phyloP scores from a whole-genome alignment of 352 stramenopile species.

The Phytophthora citrophthora region DNA sequence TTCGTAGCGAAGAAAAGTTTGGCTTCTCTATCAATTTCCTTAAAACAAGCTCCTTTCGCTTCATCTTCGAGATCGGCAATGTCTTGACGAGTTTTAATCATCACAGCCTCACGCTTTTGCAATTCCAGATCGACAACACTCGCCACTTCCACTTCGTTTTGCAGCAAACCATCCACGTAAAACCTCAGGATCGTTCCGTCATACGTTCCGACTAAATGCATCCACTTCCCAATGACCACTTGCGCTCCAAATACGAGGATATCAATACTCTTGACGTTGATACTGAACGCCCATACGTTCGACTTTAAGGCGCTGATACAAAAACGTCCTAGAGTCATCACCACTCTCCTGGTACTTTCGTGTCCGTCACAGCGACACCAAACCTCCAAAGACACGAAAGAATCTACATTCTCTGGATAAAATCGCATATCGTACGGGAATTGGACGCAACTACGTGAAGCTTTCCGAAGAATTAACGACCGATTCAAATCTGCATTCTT shows the following conservation, averaged over 20 bases:
- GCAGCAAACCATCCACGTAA: conserved; percentile 79
- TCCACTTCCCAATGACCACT: conserved; percentile 79
- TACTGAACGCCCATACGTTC: conserved; percentile 81
- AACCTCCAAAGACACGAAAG: conserved; percentile 71
- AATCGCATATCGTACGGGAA: conserved; percentile 50
- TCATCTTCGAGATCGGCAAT: conserved; percentile 82
- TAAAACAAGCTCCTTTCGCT: conserved; percentile 73
- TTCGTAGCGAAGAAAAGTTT: conserved; percentile 73
- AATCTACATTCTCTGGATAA: conserved; percentile 46
- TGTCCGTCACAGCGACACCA: conserved; percentile 81
- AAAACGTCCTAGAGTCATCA: conserved; percentile 80
- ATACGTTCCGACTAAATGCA: conserved; percentile 88
- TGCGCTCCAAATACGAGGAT: conserved; percentile 61
- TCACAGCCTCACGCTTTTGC: conserved; percentile 63
- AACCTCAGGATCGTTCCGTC: conserved; percentile 87
- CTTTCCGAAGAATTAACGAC: conserved; percentile 63
- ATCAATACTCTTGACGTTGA: conserved; percentile 84
- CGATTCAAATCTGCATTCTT: conserved; percentile 86
- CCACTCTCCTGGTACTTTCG: conserved; percentile 69
- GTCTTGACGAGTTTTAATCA: conserved; percentile 77
- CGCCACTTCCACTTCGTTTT: conserved; percentile 78
- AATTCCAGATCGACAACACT: conserved; percentile 75
- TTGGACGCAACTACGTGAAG: conserved; percentile 57
- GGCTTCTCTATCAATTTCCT: conserved; percentile 72
- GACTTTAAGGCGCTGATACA: conserved; percentile 70